These are phyloP conservation scores for Suhomyces choctaworum DNA, from an alignment of 1,139 yeast genomes.

Conservation along the genomic window DNA sequence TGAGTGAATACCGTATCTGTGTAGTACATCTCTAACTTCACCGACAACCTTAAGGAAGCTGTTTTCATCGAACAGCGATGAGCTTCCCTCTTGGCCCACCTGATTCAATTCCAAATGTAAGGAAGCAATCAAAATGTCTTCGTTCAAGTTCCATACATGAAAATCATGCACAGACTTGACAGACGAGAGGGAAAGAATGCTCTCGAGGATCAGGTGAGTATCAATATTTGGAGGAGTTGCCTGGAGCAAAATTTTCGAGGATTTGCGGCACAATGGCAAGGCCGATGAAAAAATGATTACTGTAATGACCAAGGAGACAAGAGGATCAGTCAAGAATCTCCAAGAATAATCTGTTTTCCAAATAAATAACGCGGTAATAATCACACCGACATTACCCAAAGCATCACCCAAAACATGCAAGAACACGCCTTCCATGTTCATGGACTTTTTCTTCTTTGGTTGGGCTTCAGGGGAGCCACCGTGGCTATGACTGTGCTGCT, in stretches of 20 bases:
- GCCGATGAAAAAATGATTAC: conserved; percentile 88
- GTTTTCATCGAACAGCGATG: conserved; percentile 28
- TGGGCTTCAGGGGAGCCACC: conserved; percentile 8
- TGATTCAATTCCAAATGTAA: conserved; percentile 77
- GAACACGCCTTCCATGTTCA: conserved; percentile 97
- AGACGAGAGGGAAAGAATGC: conserved; percentile 65
- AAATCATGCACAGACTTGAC: conserved; percentile 89
- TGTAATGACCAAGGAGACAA: conserved; percentile 82
- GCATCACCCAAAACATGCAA: conserved; percentile 96
- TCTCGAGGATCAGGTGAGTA: conserved; percentile 70
- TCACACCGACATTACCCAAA: conserved; percentile 92
- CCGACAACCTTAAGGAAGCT: conserved; percentile 72
- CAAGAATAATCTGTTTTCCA: conserved; percentile 92
- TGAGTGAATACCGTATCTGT: conserved; percentile 83
- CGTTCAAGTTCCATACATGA: conserved; percentile 95
- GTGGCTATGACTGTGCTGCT: conserved; percentile 15
- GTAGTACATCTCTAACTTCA: conserved; percentile 76
- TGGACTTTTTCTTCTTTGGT: conserved; percentile 51
- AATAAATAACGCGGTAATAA: conserved; percentile 81
- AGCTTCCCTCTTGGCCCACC: conserved; percentile 19
- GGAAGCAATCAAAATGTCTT: conserved; percentile 83
- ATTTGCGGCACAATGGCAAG: conserved; percentile 81
- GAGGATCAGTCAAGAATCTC: conserved; percentile 85
- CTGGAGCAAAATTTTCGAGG: conserved; percentile 85
- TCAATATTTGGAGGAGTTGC: conserved; percentile 86